phyloP scores from a whole-genome alignment of 2,329 filamentous ascomycete species.

The Eutypa lata region DNA sequence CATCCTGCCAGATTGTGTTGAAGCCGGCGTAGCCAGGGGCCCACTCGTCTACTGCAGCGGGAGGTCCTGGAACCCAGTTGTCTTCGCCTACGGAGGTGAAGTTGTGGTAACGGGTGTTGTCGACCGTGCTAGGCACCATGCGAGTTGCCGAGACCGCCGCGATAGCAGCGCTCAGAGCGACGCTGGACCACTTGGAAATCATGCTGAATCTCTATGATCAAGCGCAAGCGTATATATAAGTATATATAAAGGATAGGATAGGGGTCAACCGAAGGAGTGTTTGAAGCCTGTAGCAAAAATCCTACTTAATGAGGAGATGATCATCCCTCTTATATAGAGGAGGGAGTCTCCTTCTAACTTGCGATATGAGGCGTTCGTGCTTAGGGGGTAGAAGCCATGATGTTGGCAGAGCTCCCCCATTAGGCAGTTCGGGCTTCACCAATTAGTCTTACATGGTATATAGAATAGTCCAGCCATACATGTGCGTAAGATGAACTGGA shows the following conservation, averaged over 20 bases:
- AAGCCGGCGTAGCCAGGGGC: constrained; percentile 38
- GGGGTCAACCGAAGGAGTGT: neutral
- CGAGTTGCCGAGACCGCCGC: neutral
- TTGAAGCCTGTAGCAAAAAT: neutral
- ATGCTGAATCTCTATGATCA: neutral
- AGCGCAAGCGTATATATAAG: neutral
- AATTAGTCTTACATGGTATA: neutral
- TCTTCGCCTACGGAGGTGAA: neutral
- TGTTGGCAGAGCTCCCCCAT: neutral
- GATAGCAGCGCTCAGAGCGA: neutral
- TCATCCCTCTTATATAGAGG: neutral
- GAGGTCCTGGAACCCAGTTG: neutral
- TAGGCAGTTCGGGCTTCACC: neutral
- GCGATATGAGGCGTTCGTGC: neutral
- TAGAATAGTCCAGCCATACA: too few species aligned
- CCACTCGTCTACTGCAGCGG: neutral
- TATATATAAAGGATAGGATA: neutral
- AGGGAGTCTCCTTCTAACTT: neutral
- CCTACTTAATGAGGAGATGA: neutral
- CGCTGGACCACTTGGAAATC: neutral
- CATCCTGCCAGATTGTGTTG: constrained; percentile 43
- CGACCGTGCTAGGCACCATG: neutral
- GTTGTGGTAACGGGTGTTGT: neutral
- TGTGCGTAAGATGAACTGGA: too few species aligned
- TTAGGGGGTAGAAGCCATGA: neutral